Conservation (phyloP, 2,329 filamentous ascomycete species). For the Colletotrichum cordylinicola region DNA sequence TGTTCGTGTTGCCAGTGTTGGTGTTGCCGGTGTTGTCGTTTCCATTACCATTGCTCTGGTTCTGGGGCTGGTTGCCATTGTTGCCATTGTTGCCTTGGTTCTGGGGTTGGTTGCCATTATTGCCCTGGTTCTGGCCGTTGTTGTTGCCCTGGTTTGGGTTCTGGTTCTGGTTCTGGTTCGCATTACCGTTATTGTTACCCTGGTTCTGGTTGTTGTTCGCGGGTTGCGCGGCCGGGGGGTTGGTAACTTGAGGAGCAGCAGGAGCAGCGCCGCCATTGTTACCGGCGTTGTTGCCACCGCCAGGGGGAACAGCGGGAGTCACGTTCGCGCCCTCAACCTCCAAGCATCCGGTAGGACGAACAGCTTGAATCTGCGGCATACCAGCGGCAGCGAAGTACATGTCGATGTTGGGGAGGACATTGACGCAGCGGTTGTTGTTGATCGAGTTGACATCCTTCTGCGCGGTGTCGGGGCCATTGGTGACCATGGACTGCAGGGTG, state of each 20-base stretch:
- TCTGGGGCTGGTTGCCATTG: background rate
- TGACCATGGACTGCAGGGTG: constrained; percentile 25
- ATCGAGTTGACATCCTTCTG: constrained; percentile 25
- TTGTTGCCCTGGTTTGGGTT: background rate
- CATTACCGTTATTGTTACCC: background rate
- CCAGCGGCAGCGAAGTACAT: constrained; percentile 27
- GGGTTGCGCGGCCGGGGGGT: background rate
- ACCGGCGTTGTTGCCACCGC: background rate
- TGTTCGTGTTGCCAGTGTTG: background rate
- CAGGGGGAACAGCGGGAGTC: constrained; percentile 1
- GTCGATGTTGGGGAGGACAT: constrained; percentile 28
- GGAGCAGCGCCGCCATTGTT: background rate
- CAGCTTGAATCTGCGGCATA: constrained; percentile 8
- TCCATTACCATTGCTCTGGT: background rate
- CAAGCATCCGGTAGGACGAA: constrained; percentile 25
- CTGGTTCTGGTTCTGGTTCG: background rate
- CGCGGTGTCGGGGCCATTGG: constrained; percentile 24
- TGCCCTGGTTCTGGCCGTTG: background rate
- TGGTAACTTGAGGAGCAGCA: background rate
- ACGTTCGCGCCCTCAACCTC: constrained; percentile 18
- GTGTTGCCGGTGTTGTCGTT: background rate
- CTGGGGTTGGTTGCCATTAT: background rate
- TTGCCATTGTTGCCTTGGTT: background rate
- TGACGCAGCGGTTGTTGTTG: constrained; percentile 27
- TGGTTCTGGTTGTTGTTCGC: background rate